Base-by-base conservation (phyloP, 805 yeast genomes). In the Wickerhamomyces chambardii region DNA sequence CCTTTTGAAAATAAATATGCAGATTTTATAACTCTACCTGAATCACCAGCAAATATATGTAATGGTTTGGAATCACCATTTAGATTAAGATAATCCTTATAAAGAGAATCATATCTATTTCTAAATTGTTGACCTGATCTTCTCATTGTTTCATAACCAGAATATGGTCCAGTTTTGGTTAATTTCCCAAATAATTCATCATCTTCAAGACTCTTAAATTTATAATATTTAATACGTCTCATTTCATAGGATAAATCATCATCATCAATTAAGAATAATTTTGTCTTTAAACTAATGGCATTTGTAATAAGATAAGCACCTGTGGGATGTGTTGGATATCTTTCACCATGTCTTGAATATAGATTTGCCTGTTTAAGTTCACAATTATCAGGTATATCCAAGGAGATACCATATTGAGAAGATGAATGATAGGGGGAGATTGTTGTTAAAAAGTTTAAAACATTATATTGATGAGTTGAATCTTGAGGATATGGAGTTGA, bases 1-100 rank as follows among this genome's bases (percentile, higher is more conserved):
- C 84, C 86, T 43, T 69, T 59, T 9, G 78, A 74, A 49, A 78
- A 78, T 46, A 63, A 58, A 19, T 61, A 52, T 7, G 82, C 72
- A 28, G 81, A 70, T 39, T 68, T 73, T 39, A 67, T 64, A 24
- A 73, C 72, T 41, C 86, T 64, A 39, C 68, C 66, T 31, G 71
- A 68, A 33, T 71, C 71, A 12, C 79, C 68, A 6, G 75, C 51
- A 49, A 76, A 79, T 8, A 24, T 24, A 24, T 24, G 9, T 12
- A 80, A 60, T 7, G 73, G 75, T 21, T 76, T 51, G 5, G 47
- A 38, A 4, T 58, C 31, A 22, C 51, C 48, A 8, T 24, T n/a
- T 24, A 14, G 12, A 12, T 24, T 11, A 24, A 24, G 27, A 24
- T 24, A 24, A 3, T 48, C 51, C 29, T 61, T 53, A 50, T 61